Base-by-base conservation (phyloP, 768 basidiomycete genomes). In the Krasilnikovozyma curviuscula region DNA sequence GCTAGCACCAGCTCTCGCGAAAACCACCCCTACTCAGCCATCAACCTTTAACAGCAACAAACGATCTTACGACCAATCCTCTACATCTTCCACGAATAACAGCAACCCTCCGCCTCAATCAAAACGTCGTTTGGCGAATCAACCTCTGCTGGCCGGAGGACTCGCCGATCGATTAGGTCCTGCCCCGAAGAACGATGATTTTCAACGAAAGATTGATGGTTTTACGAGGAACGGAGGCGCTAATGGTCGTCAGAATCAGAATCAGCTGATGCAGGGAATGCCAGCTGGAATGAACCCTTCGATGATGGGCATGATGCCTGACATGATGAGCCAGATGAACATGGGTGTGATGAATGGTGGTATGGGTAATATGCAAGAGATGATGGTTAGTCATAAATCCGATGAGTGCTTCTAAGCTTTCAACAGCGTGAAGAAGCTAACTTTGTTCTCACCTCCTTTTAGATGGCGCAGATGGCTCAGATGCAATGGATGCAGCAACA, bases 401-500 rank as follows among this genome's bases (percentile, higher is more conserved):
- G 3, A 13, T 7, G 8, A 10, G 21, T 40, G 39, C 16, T 21
- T 21, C 16, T 40, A 3, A 19, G 12, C 39, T 25, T 18, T 19
- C 37, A 24, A 13, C 23, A 14, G 8, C 19, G 16, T 10, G 35
- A 37, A 18, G 18, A 12, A 12, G 10, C 18, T 37, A n/a, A 4
- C 5, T 18, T 23, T 12, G 18, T 24, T 45, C 44, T 45, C 30
- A 21, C 8, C n/a, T 32, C 16, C 5, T 18, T 31, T 4, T 31
- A 44, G 25, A 33, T 14, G 13, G 16, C 74, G 63, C 80, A 86
- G 61, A 83, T 84, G 81, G 79, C 83, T 24, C 84, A 88, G 66
- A 82, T 91, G 77, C 81, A 82, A 34, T 71, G 76, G 27, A 77
- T 75, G 30, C 79, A 85, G 74, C 81, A 57, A 33, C 59, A 61